Evolutionary conservation across 768 basidiomycete species (phyloP), one percentile per base, ranked within the genome.

Genomic region (Lanmaoa rubissima): DNA sequence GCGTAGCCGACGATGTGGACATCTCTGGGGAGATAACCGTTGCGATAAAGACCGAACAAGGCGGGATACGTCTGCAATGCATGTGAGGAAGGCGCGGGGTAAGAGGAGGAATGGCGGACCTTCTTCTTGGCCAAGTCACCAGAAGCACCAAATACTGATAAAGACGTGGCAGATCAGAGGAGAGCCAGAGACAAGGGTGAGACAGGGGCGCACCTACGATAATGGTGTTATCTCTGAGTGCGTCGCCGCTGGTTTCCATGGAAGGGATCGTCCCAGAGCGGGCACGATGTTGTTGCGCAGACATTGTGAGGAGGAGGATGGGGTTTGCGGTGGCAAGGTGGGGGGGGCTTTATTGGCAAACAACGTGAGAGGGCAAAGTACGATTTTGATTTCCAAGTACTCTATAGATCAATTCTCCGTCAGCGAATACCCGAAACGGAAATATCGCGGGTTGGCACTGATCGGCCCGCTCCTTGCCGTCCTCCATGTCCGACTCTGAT

Each of bases 111-210:
- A 42, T n/a, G 35, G 48, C 24, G 5, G 85, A 69, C 94, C 84
- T 99, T 99, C 79, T 99, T 99, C 88, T 97, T 96, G 61, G 96
- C 96, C 45, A 99, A 81, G 79, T 99, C 96, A 40, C 96, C 96
- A 54, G 93, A 95, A 4, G 96, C 96, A 54, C 96, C 96, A 58
- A 95, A 84, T 52, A 98, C 95, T 94, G 69, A 48, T 11, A 53
- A 39, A 1, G 50, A 38, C 8, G 38, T 47, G 38, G 39, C 35
- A 51, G 55, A 60, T 65, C 55, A 65, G 50, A 43, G 28, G 47
- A 47, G 47, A 39, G 52, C 32, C 19, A 12, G 26, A 13, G 56
- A 50, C 44, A 58, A 54, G 51, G 35, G 21, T 3, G 41, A 51
- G 57, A 61, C 66, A 64, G 63, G 57, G 64, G 61, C 86, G 65